These are phyloP conservation scores for Coemansia interrupta DNA, from an alignment of 192 early-diverging fungal species.

Conservation along the genomic window DNA sequence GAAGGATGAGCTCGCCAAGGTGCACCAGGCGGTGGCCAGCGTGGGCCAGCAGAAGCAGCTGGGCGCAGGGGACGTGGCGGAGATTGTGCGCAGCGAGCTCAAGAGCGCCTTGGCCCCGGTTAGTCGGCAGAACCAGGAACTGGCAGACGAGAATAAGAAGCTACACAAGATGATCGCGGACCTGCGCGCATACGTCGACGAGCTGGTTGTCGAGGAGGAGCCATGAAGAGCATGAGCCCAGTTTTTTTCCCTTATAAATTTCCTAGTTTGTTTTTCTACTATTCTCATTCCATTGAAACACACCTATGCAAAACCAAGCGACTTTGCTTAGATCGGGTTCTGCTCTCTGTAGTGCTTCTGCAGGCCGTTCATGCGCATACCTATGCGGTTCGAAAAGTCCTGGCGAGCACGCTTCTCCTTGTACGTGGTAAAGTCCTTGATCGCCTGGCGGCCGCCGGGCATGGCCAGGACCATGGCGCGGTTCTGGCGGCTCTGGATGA, in stretches of 20 bases:
- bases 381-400: slow-evolving; percentile 64
- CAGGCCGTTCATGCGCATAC: slow-evolving; percentile 77
- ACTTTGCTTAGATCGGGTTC: slow-evolving; percentile 59
- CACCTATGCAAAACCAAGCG: not conserved
- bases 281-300: not conserved
- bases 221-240: not conserved
- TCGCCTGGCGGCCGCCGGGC: slow-evolving; percentile 37
- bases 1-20: slow-evolving; percentile 10
- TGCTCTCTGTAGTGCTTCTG: slow-evolving; percentile 84
- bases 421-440: slow-evolving; percentile 51
- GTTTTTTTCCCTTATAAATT: not conserved
- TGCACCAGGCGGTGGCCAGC: slow-evolving; percentile 24
- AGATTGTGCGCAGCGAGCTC: slow-evolving; percentile 28
- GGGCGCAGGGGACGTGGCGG: slow-evolving; percentile 15
- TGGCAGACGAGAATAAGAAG: slow-evolving; percentile 22
- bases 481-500: slow-evolving; percentile 28
- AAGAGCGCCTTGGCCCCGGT: slow-evolving; percentile 27
- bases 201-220: slow-evolving; percentile 50
- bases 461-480: slow-evolving; percentile 40
- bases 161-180: slow-evolving; percentile 39
- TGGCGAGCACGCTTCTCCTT: slow-evolving; percentile 59
- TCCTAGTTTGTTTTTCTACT: not conserved
- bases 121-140: slow-evolving; percentile 21
- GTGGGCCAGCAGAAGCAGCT: slow-evolving; percentile 19
- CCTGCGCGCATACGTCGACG: slow-evolving; percentile 42